Evolutionary conservation across 495 filamentous ascomycete species (phyloP).

Genomic region (Staphylotrichum longicolle): DNA sequence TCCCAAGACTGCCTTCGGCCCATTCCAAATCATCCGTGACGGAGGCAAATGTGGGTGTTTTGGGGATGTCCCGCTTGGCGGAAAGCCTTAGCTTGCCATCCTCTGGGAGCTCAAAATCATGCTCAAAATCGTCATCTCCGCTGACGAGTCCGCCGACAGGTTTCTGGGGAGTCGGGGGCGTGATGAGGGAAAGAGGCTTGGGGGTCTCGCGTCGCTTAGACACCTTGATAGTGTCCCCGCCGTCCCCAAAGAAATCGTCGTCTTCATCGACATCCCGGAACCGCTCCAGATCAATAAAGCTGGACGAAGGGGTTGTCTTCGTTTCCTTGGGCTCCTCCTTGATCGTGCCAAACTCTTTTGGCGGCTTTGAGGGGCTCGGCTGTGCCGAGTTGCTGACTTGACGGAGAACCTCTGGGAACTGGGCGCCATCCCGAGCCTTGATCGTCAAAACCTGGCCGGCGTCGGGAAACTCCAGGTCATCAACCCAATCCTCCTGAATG

Average conservation of each 20-base stretch:
- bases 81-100: slow-evolving; percentile 60
- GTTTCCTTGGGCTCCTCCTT: slow-evolving; percentile 30
- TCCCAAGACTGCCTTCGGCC: slow-evolving; percentile 89
- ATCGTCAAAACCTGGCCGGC: slow-evolving; percentile 59
- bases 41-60: slow-evolving; percentile 52
- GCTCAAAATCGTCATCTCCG: slow-evolving; percentile 67
- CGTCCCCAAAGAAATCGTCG: slow-evolving; percentile 61
- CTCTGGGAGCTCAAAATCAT: slow-evolving; percentile 71
- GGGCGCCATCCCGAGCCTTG: slow-evolving; percentile 55
- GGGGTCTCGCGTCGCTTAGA: slow-evolving; percentile 55
- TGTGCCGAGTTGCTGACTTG: slow-evolving; percentile 55
- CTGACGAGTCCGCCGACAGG: slow-evolving; percentile 29
- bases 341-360: slow-evolving; percentile 20
- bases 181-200: slow-evolving; percentile 55
- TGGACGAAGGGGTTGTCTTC: slow-evolving; percentile 30
- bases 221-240: slow-evolving; percentile 63
- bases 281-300: slow-evolving; percentile 52
- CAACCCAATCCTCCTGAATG: slow-evolving; percentile 82
- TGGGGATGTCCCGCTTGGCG: slow-evolving; percentile 55
- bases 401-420: slow-evolving; percentile 67
- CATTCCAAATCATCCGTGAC: slow-evolving; percentile 80
- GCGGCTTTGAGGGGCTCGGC: slow-evolving; percentile 43
- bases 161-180: slow-evolving; percentile 54
- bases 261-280: slow-evolving; percentile 61
- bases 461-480: slow-evolving; percentile 80